Evolutionary conservation across 2,329 filamentous ascomycete species (phyloP), one percentile per base, ranked within the genome.

Genomic region (Nectriaceae sp.): DNA sequence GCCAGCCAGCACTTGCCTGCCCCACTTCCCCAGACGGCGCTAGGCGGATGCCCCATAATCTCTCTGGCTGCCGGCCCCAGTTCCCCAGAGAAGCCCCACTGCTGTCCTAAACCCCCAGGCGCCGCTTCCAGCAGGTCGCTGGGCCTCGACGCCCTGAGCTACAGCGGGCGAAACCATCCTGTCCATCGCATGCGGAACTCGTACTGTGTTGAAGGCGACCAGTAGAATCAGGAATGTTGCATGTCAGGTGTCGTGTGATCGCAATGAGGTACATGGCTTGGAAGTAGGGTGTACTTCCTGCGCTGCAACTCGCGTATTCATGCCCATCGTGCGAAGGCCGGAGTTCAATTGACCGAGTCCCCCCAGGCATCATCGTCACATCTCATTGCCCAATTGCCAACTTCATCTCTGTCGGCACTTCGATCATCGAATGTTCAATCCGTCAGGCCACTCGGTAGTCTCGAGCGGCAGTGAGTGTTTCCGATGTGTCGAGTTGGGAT

Each of bases 21-120:
- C 37, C 37, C 37, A 21, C 37, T 39, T 39, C 37, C 37, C 37
- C 37, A 39, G 37, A 39, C 19, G 19, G 37, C 37, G 19, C 37
- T 39, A 39, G n/a, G 21, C 37, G 19, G 18, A 16, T 36, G 13
- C 24, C 24, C 24, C 24, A 29, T 29, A n/a, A n/a, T n/a, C n/a
- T n/a, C n/a, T 29, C 8, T 16, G 33, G 33, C 16, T 36, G 33
- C 33, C 33, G 33, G 33, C 33, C 33, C 33, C 26, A 31, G 8
- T 36, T 16, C 33, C 33, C 33, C 33, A 36, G 33, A 36, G 33
- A 6, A 19, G 8, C 33, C 13, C 8, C 33, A 6, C 8, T 8
- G 8, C 33, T 6, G 6, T 6, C 24, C 24, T 29, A 13, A 13
- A 29, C 24, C 33, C 33, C 16, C 13, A 11, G 33, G 33, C 8